A percentile compares a stretch with the other conserved stretches of the same genome.
Evolutionary conservation across 352 stramenopile species (phyloP).

Genomic region (Phytophthora rubi): DNA sequence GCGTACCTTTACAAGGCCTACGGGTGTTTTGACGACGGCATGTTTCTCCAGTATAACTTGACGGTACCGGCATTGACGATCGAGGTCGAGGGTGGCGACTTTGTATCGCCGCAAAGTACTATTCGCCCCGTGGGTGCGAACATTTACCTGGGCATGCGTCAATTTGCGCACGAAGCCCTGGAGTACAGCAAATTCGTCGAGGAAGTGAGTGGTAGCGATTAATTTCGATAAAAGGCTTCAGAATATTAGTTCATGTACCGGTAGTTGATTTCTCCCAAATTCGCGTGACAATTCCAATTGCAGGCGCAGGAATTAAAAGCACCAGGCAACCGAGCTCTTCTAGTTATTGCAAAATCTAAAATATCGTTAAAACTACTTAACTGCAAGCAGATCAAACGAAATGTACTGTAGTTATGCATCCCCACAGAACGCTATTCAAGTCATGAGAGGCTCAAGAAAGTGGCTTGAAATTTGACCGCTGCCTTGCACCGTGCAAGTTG

Average conservation of each 20-base stretch:
- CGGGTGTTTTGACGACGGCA: constrained; percentile 71
- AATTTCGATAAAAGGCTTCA: not conserved
- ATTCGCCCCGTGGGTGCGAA: constrained; percentile 64
- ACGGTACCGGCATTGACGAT: constrained; percentile 58
- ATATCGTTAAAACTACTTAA: too few species aligned
- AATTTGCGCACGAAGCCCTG: constrained; percentile 62
- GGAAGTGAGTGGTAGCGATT: constrained; percentile 17
- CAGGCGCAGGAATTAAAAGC: too few species aligned
- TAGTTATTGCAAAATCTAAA: too few species aligned
- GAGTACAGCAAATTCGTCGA: constrained; percentile 54
- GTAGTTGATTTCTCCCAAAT: not conserved
- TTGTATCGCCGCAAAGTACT: constrained; percentile 62
- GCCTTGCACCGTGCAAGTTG: too few species aligned
- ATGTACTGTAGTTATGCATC: too few species aligned
- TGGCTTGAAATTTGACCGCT: too few species aligned
- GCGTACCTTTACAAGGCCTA: constrained; percentile 70
- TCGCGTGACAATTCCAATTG: too few species aligned
- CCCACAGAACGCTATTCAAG: too few species aligned
- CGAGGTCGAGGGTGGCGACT: constrained; percentile 73
- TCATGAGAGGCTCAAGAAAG: too few species aligned
- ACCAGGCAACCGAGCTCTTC: too few species aligned
- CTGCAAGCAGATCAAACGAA: too few species aligned
- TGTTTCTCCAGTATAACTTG: constrained; percentile 39
- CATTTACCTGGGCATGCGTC: constrained; percentile 61
- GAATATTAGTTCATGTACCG: not conserved